phyloP scores from a whole-genome alignment of 306 rosid species.

The Glycine soja region DNA sequence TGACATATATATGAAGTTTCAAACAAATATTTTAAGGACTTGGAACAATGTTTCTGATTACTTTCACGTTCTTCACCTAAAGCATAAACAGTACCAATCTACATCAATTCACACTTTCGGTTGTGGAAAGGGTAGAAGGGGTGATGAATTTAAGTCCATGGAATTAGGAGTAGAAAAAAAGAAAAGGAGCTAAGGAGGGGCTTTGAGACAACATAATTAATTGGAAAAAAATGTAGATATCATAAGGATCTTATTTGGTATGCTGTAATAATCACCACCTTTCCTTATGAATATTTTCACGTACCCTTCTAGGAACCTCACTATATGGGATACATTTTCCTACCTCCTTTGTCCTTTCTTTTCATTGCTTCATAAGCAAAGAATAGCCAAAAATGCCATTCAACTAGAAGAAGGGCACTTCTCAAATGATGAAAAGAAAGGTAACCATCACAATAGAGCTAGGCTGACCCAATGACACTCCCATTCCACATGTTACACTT shows the following conservation, averaged over 20 bases:
- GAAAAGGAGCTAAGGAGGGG: conserved; percentile 27
- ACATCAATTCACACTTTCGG: conserved; percentile 46
- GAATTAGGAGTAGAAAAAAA: conserved; percentile 44
- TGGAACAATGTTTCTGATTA: neutral
- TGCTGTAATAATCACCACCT: conserved; percentile 63
- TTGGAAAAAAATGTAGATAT: neutral
- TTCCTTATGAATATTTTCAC: conserved; percentile 50
- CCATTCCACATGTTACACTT: conserved; percentile 52
- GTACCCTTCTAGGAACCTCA: conserved; percentile 42
- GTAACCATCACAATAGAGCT: conserved; percentile 46
- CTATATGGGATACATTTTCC: conserved; percentile 37
- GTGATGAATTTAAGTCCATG: conserved; percentile 37
- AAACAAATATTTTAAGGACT: neutral
- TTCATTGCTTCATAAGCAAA: conserved; percentile 75
- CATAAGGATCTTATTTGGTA: conserved; percentile 65
- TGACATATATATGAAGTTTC: conserved; percentile 21
- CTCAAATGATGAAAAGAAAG: conserved; percentile 45
- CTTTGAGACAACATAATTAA: neutral
- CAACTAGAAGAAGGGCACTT: conserved; percentile 41
- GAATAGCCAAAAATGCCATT: conserved; percentile 50
- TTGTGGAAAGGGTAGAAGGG: conserved; percentile 7
- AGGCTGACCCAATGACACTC: conserved; percentile 40
- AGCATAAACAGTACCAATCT: conserved; percentile 34
- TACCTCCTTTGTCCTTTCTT: conserved; percentile 48
- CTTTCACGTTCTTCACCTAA: conserved; percentile 42